Conservation (phyloP, 805 yeast genomes). For the Wickerhamomyces chambardii region DNA sequence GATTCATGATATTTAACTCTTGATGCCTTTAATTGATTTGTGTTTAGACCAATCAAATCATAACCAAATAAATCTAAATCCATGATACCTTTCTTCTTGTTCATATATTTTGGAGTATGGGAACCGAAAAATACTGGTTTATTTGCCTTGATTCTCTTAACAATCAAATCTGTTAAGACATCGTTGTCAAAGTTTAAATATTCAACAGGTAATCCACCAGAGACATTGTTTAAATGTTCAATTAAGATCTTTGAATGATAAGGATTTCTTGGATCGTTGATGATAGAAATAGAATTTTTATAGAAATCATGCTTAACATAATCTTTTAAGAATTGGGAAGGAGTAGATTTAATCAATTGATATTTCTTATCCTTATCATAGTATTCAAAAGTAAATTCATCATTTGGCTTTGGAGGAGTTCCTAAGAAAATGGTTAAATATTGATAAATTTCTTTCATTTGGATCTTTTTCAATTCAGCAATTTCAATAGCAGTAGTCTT, state of each 20-base stretch:
- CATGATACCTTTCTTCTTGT: slow-evolving; percentile 55
- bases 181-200: slow-evolving; percentile 63
- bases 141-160: slow-evolving; percentile 59
- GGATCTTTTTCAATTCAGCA: slow-evolving; percentile 20
- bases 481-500: slow-evolving; percentile 2
- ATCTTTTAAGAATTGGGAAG: slow-evolving; percentile 49
- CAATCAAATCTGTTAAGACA: slow-evolving; percentile 48
- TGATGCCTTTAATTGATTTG: slow-evolving; percentile 51
- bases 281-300: slow-evolving; percentile 47
- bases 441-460: slow-evolving; percentile 57
- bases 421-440: slow-evolving; percentile 65
- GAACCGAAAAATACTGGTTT: slow-evolving; percentile 86
- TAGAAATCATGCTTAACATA: slow-evolving; percentile 43
- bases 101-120: slow-evolving; percentile 76
- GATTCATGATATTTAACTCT: slow-evolving; percentile 65
- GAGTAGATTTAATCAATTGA: slow-evolving; percentile 44
- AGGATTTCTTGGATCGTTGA: slow-evolving; percentile 77
- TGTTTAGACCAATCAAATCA: slow-evolving; percentile 43
- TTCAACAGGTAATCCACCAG: slow-evolving; percentile 58
- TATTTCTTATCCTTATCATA: slow-evolving; percentile 57
- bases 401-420: slow-evolving; percentile 67
- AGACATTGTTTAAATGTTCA: slow-evolving; percentile 67
- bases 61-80: slow-evolving; percentile 66
- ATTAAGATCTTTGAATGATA: slow-evolving; percentile 57
- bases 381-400: slow-evolving; percentile 67